Percentiles rank a stretch among this genome's conserved stretches.
Evolutionary conservation across 2,329 filamentous ascomycete genomes (phyloP).

Genomic region (Sporothrix dimorphospora): DNA sequence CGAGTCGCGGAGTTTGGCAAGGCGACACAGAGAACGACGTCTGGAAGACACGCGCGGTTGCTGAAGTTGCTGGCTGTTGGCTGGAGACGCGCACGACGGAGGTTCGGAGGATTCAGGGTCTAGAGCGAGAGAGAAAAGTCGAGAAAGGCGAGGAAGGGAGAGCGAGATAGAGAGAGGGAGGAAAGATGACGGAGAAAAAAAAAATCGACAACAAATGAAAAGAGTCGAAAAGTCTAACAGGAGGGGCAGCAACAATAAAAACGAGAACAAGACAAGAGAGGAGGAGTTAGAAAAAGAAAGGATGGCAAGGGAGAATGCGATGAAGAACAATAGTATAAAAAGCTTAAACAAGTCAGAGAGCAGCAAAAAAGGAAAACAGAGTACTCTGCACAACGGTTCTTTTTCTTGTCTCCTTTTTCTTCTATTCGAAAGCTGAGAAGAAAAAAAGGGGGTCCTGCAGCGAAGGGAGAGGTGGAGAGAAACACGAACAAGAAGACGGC

Average conservation of each 20-base stretch:
- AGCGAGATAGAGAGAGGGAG: neutral
- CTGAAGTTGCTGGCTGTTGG: neutral
- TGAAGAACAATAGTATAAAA: neutral
- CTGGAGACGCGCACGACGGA: slow-evolving; percentile 6
- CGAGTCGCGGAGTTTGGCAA: neutral
- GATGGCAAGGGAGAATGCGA: neutral
- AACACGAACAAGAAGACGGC: neutral
- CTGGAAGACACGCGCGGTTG: slow-evolving; percentile 1
- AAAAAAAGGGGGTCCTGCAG: neutral
- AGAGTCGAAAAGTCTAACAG: neutral
- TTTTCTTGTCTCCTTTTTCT: neutral
- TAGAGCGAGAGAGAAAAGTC: neutral
- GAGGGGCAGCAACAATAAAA: neutral
- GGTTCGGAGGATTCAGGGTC: neutral
- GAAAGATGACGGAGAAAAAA: neutral
- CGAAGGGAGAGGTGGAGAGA: neutral
- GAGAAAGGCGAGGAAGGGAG: slow-evolving; percentile 6
- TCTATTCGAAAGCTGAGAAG: neutral
- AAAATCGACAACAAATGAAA: neutral
- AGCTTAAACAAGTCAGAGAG: neutral
- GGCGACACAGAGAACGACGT: neutral
- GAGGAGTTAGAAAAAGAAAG: neutral
- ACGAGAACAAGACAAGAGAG: neutral
- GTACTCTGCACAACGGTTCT: neutral
- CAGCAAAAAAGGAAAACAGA: neutral